Percentiles rank a stretch among this genome's conserved stretches.
phyloP scores from a whole-genome alignment of 1,284 basidiomycete species.

The Apiotrichum sp. region DNA sequence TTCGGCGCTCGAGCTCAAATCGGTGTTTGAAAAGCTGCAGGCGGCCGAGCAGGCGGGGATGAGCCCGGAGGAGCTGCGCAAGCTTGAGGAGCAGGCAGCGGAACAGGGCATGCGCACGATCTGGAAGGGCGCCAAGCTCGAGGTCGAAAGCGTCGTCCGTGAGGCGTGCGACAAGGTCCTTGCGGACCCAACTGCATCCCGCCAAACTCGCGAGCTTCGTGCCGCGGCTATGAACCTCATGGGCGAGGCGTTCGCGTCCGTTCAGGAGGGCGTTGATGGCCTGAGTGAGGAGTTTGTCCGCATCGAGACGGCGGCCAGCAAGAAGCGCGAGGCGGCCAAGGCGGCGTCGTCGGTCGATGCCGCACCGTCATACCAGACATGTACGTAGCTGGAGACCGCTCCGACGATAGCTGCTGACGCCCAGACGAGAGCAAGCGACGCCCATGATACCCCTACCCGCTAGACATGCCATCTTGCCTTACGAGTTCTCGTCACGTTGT shows the following conservation, averaged over 20 bases:
- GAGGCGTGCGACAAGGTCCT: conserved; percentile 89
- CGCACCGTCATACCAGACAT: conserved; percentile 5
- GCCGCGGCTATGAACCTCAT: conserved; percentile 78
- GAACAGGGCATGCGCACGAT: conserved; percentile 86
- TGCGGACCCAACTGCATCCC: conserved; percentile 42
- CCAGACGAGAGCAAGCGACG: conserved; percentile 17
- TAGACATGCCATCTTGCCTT: background rate
- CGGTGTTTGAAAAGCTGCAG: conserved; percentile 92
- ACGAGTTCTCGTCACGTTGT: background rate
- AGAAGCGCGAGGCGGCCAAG: conserved; percentile 41
- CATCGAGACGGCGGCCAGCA: conserved; percentile 59
- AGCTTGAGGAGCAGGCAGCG: conserved; percentile 91
- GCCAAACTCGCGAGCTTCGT: conserved; percentile 63
- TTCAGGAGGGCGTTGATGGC: conserved; percentile 60
- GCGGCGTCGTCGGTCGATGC: background rate
- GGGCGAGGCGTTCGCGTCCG: conserved; percentile 56
- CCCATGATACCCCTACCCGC: background rate
- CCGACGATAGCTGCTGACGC: background rate
- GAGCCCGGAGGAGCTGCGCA: conserved; percentile 74
- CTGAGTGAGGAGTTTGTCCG: conserved; percentile 64
- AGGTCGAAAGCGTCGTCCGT: conserved; percentile 68
- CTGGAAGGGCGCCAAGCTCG: conserved; percentile 60
- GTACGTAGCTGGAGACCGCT: conserved; percentile 9
- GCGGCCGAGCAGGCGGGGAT: conserved; percentile 84
- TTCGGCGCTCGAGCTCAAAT: conserved; percentile 80